Base-by-base conservation (phyloP, 768 basidiomycete genomes). In the Dacryopinax spathularia region DNA sequence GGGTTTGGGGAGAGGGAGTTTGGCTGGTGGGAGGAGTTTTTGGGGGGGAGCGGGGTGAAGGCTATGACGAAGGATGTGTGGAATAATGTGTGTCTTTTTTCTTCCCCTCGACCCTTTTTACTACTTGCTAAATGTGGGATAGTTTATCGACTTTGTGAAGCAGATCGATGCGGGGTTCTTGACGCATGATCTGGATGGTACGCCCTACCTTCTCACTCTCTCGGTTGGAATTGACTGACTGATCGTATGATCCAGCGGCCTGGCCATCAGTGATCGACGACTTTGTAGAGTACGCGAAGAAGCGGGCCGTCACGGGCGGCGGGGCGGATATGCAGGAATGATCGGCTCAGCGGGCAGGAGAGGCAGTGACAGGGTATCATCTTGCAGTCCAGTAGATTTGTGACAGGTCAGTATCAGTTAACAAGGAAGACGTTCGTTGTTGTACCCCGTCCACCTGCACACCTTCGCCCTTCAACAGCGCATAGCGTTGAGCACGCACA, bases 231-330 rank as follows among this genome's bases (percentile, higher is more conserved):
- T 31, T 37, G 29, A 7, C 34, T 37, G 63, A 56, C 36, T 34
- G 16, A 60, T 61, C 65, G 20, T n/a, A 7, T 36, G 1, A 18
- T 48, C 5, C 69, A 89, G 90, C 82, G 56, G 87, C 91, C 1
- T 92, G 90, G 90, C 90, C 90, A 3, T 90, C 89, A 35, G 81
- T 85, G 25, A 87, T 92, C 66, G 90, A 93, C 68, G 88, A 89
- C 61, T 91, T 90, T 68, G 88, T 89, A 16, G 83, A 80, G 62
- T 86, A 79, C 69, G 86, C 83, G 37, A 83, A 79, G 70, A 73
- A 74, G 31, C 34, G 39, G 34, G 41, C 25, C 29, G 29, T 41
- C 7, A 18, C 39, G n/a, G n/a, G n/a, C 39, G 39, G 39, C 9
- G 13, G 25, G 25, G 20, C 48, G 25, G 39, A 6, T 41, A 56